Conservation (phyloP, 2,329 filamentous ascomycete genomes). For the Penicillium sp. region DNA sequence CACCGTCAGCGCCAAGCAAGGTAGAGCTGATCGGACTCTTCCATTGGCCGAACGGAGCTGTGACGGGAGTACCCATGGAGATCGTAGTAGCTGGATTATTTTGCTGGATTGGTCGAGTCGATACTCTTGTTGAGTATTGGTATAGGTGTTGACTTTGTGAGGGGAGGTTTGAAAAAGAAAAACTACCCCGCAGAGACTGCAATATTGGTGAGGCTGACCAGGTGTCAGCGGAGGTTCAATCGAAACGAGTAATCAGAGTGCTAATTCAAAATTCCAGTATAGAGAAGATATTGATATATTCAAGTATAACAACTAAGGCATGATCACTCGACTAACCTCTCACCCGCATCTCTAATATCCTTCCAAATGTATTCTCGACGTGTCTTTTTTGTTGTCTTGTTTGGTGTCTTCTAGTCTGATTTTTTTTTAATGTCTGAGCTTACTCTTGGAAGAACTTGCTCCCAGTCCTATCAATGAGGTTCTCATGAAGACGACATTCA, state of each 20-base stretch:
- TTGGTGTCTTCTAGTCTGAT: neutral
- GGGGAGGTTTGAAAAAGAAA: neutral
- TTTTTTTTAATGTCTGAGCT: neutral
- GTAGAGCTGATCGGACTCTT: constrained; percentile 35
- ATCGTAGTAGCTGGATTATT: neutral
- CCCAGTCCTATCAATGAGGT: neutral
- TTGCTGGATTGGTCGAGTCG: neutral
- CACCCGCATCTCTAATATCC: neutral
- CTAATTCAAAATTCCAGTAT: neutral
- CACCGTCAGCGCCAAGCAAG: constrained; percentile 23
- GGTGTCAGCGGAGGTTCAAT: neutral
- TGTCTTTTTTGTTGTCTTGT: neutral
- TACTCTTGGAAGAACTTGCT: neutral
- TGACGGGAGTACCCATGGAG: neutral
- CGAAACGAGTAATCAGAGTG: neutral
- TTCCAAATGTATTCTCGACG: neutral
- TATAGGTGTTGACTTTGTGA: neutral
- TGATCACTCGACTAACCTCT: neutral
- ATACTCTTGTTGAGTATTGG: neutral
- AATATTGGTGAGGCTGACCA: neutral
- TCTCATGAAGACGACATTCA: neutral
- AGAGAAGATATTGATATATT: neutral
- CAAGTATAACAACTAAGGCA: neutral
- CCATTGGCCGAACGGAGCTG: constrained; percentile 37
- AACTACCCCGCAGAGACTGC: neutral